These are phyloP conservation scores for Panellus pusillus DNA, from an alignment of 768 basidiomycete species.

Conservation along the genomic window DNA sequence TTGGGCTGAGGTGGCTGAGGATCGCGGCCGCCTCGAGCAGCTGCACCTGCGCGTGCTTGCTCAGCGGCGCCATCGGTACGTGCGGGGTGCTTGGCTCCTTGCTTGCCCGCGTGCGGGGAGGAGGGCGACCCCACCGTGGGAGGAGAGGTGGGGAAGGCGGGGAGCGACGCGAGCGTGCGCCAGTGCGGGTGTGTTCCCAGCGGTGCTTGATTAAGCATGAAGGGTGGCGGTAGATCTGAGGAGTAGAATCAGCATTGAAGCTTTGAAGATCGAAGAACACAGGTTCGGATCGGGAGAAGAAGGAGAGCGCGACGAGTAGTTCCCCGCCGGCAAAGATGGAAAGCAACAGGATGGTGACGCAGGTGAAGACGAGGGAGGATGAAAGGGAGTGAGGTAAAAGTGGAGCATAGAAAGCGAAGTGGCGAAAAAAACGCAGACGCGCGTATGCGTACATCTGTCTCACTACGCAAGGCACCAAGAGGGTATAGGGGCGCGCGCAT, in stretches of 20 bases:
- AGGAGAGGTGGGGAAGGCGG: slow-evolving; percentile 1
- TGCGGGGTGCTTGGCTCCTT: background rate
- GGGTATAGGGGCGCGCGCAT: too few relatives aligned
- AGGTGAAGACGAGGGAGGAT: background rate
- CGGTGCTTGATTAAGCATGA: slow-evolving; percentile 96
- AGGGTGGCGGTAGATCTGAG: slow-evolving; percentile 84
- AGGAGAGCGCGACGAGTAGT: background rate
- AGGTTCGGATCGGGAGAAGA: background rate
- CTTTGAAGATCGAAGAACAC: too few relatives aligned
- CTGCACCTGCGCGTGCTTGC: slow-evolving; percentile 97
- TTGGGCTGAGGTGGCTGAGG: slow-evolving; percentile 79
- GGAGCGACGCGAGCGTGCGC: slow-evolving; percentile 47
- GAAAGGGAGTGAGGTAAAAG: background rate
- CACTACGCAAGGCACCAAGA: too few relatives aligned
- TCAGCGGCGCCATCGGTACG: slow-evolving; percentile 37
- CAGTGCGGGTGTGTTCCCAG: slow-evolving; percentile 97
- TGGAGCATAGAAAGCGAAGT: too few relatives aligned
- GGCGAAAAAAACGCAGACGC: too few relatives aligned
- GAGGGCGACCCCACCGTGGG: slow-evolving; percentile 50
- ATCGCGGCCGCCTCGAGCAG: slow-evolving; percentile 97
- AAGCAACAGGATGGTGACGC: background rate
- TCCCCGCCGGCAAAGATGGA: background rate
- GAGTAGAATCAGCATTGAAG: too few relatives aligned
- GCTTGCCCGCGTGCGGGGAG: slow-evolving; percentile 51
- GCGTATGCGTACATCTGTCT: too few relatives aligned